Percentiles rank a stretch among this genome's conserved stretches.
These are phyloP conservation scores for Clathrus columnatus DNA, from an alignment of 768 basidiomycete genomes.

Conservation along the genomic window DNA sequence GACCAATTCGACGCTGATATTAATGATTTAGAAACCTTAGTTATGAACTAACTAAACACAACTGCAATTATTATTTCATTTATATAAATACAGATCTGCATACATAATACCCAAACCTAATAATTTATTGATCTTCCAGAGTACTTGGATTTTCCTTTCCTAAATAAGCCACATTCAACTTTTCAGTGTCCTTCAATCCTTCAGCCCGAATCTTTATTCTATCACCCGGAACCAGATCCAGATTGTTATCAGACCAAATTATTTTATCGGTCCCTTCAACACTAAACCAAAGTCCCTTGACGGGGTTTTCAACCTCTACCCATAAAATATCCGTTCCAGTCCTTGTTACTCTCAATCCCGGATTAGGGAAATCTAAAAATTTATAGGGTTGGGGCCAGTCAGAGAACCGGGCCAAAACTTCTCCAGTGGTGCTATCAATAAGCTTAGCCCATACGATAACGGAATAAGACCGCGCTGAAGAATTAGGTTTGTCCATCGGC, in stretches of 20 bases:
- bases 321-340: constrained; percentile 11
- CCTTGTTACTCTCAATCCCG: constrained; percentile 13
- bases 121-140: too few species aligned
- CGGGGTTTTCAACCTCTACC: constrained; percentile 15
- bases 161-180: constrained; percentile 14
- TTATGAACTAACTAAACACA: too few species aligned
- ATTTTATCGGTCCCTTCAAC: constrained; percentile 17
- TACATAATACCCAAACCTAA: too few species aligned
- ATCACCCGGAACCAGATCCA: constrained; percentile 22
- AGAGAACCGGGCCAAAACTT: constrained; percentile 22
- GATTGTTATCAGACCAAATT: constrained; percentile 21
- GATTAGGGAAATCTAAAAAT: constrained; percentile 24
- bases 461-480: constrained; percentile 20
- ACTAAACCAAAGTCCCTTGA: constrained; percentile 19
- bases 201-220: constrained; percentile 11
- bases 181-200: constrained; percentile 11
- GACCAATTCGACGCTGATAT: too few species aligned
- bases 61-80: too few species aligned
- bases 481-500: constrained; percentile 5
- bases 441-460: constrained; percentile 28
- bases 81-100: too few species aligned
- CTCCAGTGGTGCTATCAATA: constrained; percentile 15
- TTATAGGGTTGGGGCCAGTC: constrained; percentile 27
- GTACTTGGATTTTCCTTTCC: constrained; percentile 14
- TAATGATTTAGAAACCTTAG: too few species aligned